Conservation (phyloP, 805 yeast genomes). For the Spathaspora gorwiae region DNA sequence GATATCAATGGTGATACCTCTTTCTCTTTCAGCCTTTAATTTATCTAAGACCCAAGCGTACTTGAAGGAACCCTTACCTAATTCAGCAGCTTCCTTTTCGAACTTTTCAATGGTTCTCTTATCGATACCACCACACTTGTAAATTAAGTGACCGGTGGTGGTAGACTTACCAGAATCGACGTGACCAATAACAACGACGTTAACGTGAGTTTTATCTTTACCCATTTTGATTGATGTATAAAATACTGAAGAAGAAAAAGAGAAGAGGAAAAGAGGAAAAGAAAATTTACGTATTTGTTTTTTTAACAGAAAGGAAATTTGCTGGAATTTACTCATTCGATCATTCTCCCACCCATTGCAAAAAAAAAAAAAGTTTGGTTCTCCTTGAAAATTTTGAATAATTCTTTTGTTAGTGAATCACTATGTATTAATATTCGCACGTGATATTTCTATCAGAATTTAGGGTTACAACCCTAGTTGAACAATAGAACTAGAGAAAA, state of each 20-base stretch:
- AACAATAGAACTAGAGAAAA: neutral
- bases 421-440: too few relatives aligned
- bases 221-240: slow-evolving; percentile 45
- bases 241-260: slow-evolving; percentile 1
- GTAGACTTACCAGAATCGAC: slow-evolving; percentile 94
- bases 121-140: slow-evolving; percentile 99
- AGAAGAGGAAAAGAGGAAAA: slow-evolving; percentile 1
- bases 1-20: slow-evolving; percentile 90
- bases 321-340: too few relatives aligned
- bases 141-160: slow-evolving; percentile 98
- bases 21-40: slow-evolving; percentile 92
- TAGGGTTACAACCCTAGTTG: slow-evolving; percentile 2
- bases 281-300: neutral
- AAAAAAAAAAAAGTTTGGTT: too few relatives aligned
- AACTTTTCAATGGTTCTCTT: slow-evolving; percentile 98
- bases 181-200: slow-evolving; percentile 99
- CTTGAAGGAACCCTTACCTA: slow-evolving; percentile 96
- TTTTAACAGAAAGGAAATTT: too few relatives aligned
- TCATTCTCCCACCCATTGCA: too few relatives aligned
- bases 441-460: too few relatives aligned
- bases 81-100: slow-evolving; percentile 97
- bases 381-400: too few relatives aligned
- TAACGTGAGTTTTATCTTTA: slow-evolving; percentile 95
- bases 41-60: slow-evolving; percentile 97
- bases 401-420: too few relatives aligned